Evolutionary conservation across 2,329 filamentous ascomycete species (phyloP), one percentile per base, ranked within the genome.

Genomic region (Colletotrichum coccodes): DNA sequence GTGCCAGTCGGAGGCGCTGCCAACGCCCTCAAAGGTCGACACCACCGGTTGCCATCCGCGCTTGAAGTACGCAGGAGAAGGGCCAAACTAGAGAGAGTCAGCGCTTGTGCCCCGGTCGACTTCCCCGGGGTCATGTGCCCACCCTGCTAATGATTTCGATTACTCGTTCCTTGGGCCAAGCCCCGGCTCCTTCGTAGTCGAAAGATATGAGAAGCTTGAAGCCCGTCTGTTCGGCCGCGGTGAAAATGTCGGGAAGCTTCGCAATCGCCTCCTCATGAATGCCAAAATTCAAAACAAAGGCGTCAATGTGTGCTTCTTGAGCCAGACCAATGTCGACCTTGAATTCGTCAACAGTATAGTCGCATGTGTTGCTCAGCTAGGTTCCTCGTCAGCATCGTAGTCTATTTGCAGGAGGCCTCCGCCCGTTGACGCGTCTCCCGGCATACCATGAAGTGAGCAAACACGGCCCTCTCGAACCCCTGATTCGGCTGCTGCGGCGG

Each of bases 21-120:
- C 73, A 4, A 80, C 70, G 2, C 85, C 85, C 72, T 87, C 82
- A 34, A 84, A 84, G 2, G 82, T 84, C 1, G 80, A 81, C 0
- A 81, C 79, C 2, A 83, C 72, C 0, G 81, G 78, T 72, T 74
- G 3, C 73, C 71, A 11, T 75, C 68, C 52, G 75, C 70, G 71
- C 46, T 53, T 72, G 72, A 49, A 72, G 42, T 75, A 73, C 3
- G 70, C 70, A 6, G 53, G 47, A 12, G 62, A 56, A 4, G 26
- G 36, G 6, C 28, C 46, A 36, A 68, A 72, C 59, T 70, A 9
- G 1, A 6, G 6, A 26, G 2, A 2, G 18, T 70, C 4, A 70
- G 54, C n/a, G 4, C 7, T n/a, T 8, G 5, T 21, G 23, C n/a
- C 18, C 16, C 14, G 2, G 12, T 40, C 7, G 21, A 5, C 21